Evolutionary conservation across 1,284 basidiomycete genomes (phyloP), one percentile per base, ranked within the genome.

Genomic region (Volvariella surrecta): DNA sequence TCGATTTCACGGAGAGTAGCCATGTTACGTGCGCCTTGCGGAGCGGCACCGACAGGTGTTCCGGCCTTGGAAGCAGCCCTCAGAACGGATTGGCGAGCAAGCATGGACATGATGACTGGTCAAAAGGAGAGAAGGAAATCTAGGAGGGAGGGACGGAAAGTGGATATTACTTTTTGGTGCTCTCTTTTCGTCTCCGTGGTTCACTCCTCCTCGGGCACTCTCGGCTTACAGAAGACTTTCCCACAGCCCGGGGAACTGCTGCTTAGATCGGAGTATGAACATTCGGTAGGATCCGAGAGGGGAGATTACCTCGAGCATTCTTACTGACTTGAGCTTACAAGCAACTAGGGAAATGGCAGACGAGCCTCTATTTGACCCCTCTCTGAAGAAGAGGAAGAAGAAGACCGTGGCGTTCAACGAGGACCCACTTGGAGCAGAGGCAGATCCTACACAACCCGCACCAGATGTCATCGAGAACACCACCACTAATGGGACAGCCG

Each of bases 1-100:
- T 99, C 96, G 59, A 98, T 89, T 72, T 99, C 95, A 60, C 93
- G 86, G 54, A 99, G 84, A 48, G 95, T 97, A 40, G 93, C 94
- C 89, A 94, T 93, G 65, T 92, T 91, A 54, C 85, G 79, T 54
- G 86, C 79, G 60, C 73, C 70, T 51, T 71, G 59, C 37, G 82
- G 79, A 41, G 73, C 79, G 55, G 78, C 75, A 50, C 70, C 73
- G 63, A 77, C 67, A n/a, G 24, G 24, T 55, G 72, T 71, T 48
- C 70, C 61, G 47, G 76, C 72, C 63, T 77, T 73, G 45, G 69
- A 60, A 43, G 71, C 72, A 53, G 74, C 67, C 67, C 79, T 74
- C 61, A 76, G 68, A 62, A 85, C 69, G 60, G 80, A 70, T 67
- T 73, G 73, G 66, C 86, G 79, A 61, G 83, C 77, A 56, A 87